Evolutionary conservation across 495 filamentous ascomycete species (phyloP), one percentile per base, ranked within the genome.

Genomic region (Penicillium silybi): DNA sequence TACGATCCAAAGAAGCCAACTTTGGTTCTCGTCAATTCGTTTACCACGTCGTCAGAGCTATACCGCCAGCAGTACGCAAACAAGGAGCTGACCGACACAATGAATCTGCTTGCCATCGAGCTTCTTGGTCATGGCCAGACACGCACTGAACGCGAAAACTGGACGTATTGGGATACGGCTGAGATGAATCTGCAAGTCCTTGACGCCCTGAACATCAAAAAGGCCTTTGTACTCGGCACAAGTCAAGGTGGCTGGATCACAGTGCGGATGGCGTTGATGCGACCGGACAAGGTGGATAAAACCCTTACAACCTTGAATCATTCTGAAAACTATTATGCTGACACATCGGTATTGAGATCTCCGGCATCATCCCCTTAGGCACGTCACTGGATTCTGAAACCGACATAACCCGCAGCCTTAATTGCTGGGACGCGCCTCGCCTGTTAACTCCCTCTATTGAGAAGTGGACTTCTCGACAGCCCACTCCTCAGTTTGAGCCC

Each of bases 221-320:
- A 79, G 60, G 79, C 77, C 4, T 85, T 82, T 53, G 73, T 73
- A 0, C 59, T 85, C 8, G 83, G 84, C 4, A 84, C 81, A 0
- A 82, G 78, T 52, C 83, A 86, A 58, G 84, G 84, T 1, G 82
- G 81, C 0, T 86, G 79, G 80, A 76, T 86, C 13, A 76, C 75
- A 0, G 68, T 72, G 4, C 61, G 76, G 27, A 86, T 86, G 82
- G 82, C 80, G 0, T 44, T 86, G 26, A 51, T 85, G 42, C 73
- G 74, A 6, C 83, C 83, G 1, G 78, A 84, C 13, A 81, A 63
- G 72, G 76, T 80, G 57, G 6, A 19, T 18, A 19, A 18, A 39
- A 39, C 15, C 37, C 37, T 16, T 16, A 3, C 18, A 39, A 32
- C 11, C 1, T 32, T 32, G 29, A 32, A 11, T 32, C 29, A 32